These are phyloP conservation scores for Penicillium crustosum DNA, from an alignment of 2,329 filamentous ascomycete species.

Conservation along the genomic window DNA sequence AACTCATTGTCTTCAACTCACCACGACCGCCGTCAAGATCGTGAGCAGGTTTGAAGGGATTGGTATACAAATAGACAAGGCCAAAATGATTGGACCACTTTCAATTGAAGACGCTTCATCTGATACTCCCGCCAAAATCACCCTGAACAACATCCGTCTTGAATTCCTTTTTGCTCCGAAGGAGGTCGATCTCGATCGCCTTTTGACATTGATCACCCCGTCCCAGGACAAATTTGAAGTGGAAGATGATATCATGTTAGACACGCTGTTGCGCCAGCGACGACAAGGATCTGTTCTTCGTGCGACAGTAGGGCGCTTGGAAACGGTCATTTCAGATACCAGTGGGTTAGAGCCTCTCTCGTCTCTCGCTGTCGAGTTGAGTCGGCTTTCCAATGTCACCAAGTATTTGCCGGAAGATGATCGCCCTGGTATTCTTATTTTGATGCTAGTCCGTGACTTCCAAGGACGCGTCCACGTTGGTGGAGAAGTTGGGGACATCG, in stretches of 20 bases:
- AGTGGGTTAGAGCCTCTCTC: slow-evolving; percentile 67
- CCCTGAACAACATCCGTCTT: slow-evolving; percentile 65
- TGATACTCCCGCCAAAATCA: slow-evolving; percentile 60
- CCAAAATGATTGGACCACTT: slow-evolving; percentile 72
- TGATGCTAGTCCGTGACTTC: slow-evolving; percentile 66
- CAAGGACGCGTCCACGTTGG: slow-evolving; percentile 64
- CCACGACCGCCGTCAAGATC: slow-evolving; percentile 79
- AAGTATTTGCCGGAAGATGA: slow-evolving; percentile 98
- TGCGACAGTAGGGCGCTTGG: slow-evolving; percentile 64
- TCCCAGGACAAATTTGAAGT: slow-evolving; percentile 87
- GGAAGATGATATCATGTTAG: slow-evolving; percentile 91
- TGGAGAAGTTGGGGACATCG: slow-evolving; percentile 65
- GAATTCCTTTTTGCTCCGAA: slow-evolving; percentile 73
- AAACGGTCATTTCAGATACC: slow-evolving; percentile 62
- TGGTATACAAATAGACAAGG: slow-evolving; percentile 70
- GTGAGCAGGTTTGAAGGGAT: slow-evolving; percentile 72
- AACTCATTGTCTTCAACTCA: slow-evolving; percentile 70
- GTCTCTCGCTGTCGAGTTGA: slow-evolving; percentile 72
- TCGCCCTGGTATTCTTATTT: slow-evolving; percentile 78
- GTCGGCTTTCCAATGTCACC: slow-evolving; percentile 79
- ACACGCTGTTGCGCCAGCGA: slow-evolving; percentile 82
- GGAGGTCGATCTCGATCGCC: slow-evolving; percentile 74
- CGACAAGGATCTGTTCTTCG: slow-evolving; percentile 82
- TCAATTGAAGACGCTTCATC: slow-evolving; percentile 45
- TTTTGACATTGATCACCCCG: slow-evolving; percentile 84